Percentiles rank a stretch among this genome's conserved stretches.
phyloP scores from a whole-genome alignment of 768 basidiomycete genomes.

The Suillus placidus region DNA sequence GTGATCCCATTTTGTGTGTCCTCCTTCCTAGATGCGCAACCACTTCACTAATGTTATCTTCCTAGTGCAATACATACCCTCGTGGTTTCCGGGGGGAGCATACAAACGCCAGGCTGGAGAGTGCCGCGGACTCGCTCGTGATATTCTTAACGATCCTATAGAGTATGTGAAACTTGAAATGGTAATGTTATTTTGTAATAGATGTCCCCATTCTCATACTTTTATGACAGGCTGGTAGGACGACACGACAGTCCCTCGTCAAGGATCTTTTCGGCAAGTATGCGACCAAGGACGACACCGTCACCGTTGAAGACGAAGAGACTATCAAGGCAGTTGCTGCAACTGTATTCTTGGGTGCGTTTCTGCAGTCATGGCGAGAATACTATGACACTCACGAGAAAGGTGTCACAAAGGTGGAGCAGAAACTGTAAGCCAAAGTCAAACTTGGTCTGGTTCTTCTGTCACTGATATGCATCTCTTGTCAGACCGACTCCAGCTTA shows the following conservation, averaged over 20 bases:
- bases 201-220: background rate
- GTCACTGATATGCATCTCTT: background rate
- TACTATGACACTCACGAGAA: background rate
- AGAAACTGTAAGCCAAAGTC: conserved; percentile 26
- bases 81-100: conserved; percentile 37
- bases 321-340: conserved; percentile 27
- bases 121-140: conserved; percentile 24
- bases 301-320: conserved; percentile 13
- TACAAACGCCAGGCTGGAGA: conserved; percentile 23
- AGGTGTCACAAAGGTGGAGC: conserved; percentile 22
- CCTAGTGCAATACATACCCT: conserved; percentile 30
- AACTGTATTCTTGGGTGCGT: conserved; percentile 27
- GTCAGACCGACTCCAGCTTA: conserved; percentile 20
- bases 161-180: conserved; percentile 27
- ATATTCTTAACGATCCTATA: conserved; percentile 24
- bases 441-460: background rate
- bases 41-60: background rate
- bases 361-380: background rate
- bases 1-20: conserved; percentile 32
- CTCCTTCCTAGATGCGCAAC: background rate
- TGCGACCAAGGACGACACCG: conserved; percentile 7
- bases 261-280: conserved; percentile 12
- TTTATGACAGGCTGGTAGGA: conserved; percentile 20
- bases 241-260: conserved; percentile 25
- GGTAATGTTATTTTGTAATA: conserved; percentile 13